Base-by-base conservation (phyloP, 1,284 basidiomycete genomes). In the Heterobasidion occidentale region DNA sequence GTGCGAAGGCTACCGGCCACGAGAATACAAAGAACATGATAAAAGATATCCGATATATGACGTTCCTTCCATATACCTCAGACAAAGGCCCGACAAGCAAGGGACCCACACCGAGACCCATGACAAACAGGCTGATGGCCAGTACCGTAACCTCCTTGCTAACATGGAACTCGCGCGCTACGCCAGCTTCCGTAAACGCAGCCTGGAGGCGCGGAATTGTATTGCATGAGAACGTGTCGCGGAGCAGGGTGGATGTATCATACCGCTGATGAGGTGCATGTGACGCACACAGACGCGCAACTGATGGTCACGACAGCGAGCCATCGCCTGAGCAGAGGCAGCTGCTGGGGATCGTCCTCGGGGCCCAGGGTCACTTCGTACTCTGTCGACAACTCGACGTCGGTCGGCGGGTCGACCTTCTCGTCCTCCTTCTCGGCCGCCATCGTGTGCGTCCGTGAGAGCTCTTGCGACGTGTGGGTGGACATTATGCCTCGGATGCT, bases 211-310 rank as follows among this genome's bases (percentile, higher is more conserved):
- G 34, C 34, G 51, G 11, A 6, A 45, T 15, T 38, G 36, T 51
- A 55, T 45, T 56, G 38, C 20, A 46, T 53, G 36, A 50, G 55
- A 52, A 27, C 55, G 20, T 51, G 17, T 35, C 4, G 36, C 17
- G 53, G 48, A 36, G 57, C 7, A 44, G 47, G 55, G n/a, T 38
- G 55, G 14, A 71, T 81, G 57, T 27, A 27, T 27, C 27, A 5
- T 58, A 84, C 85, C 71, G 89, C 78, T 4, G 84, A 87, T 0
- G 86, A 90, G 17, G 83, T 79, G 65, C 83, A 88, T 0, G 89
- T 85, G 11, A 83, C 85, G 62, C 86, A 86, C 2, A 83, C 69
- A 1, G 83, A 76, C 1, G 78, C 77, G 1, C 70, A 68, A 52
- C 77, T 76, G 58, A 87, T 81, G 5, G 78, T 71, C 9, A 79